A percentile compares a stretch with the other conserved stretches of the same genome.
These are phyloP conservation scores for Sambucus nigra DNA, from an alignment of 129 eudicot genomes.

Conservation along the genomic window DNA sequence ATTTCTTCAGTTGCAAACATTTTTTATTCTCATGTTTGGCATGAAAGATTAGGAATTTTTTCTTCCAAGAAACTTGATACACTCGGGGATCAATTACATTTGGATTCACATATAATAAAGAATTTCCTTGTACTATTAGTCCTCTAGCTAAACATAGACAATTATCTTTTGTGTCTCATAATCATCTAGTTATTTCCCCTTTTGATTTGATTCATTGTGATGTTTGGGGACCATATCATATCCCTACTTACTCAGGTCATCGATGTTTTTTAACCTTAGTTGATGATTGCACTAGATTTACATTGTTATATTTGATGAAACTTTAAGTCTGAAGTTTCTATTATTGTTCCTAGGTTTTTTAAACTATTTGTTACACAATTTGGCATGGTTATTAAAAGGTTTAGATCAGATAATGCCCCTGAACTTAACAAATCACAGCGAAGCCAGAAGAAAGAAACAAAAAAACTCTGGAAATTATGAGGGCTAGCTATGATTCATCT, in stretches of 20 bases:
- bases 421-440: no score
- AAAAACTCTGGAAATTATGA: no score
- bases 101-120: no score
- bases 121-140: neutral
- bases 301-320: neutral
- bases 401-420: neutral
- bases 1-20: no score
- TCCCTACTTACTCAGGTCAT: neutral
- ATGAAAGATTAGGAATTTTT: neutral
- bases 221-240: no score
- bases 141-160: neutral
- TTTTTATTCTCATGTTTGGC: no score
- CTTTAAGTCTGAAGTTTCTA: neutral
- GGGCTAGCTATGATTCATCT: no score
- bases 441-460: no score
- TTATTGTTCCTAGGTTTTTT: neutral
- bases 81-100: neutral
- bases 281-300: neutral
- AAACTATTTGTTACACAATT: neutral
- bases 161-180: neutral
- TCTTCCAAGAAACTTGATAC: neutral
- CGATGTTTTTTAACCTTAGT: neutral
- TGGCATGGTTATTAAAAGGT: neutral
- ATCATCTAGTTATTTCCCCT: neutral
- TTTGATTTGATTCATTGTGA: no score